These are phyloP conservation scores for Chalciporus pseudorubinellus DNA, from an alignment of 768 basidiomycete species.

Conservation along the genomic window DNA sequence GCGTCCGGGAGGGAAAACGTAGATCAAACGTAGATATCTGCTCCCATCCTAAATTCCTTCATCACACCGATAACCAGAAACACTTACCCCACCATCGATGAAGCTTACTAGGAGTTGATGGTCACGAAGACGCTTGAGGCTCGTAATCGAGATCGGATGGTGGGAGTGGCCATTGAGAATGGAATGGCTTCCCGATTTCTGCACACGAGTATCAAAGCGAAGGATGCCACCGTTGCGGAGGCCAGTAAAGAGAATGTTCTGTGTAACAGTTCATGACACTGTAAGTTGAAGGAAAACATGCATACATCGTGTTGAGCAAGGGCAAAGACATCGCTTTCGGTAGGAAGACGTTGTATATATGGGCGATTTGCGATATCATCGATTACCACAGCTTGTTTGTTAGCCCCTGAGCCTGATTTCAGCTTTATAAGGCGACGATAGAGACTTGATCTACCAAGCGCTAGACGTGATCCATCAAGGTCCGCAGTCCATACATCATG, in stretches of 20 bases:
- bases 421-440: not conserved
- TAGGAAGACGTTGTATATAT: conserved; percentile 42
- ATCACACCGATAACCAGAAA: not conserved
- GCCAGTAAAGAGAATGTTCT: conserved; percentile 56
- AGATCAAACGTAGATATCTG: conserved; percentile 65
- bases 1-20: conserved; percentile 48
- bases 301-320: conserved; percentile 52
- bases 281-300: not conserved
- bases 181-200: conserved; percentile 34
- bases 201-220: conserved; percentile 55
- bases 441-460: conserved; percentile 43
- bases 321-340: conserved; percentile 63
- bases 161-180: conserved; percentile 39
- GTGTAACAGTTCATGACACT: not conserved
- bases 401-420: conserved; percentile 44
- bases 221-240: conserved; percentile 57
- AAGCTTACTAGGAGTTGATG: conserved; percentile 55
- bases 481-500: conserved; percentile 60
- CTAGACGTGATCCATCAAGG: conserved; percentile 46
- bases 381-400: conserved; percentile 49
- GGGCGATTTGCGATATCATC: conserved; percentile 44
- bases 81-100: conserved; percentile 57
- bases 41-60: not conserved
- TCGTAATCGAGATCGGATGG: conserved; percentile 48
- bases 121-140: conserved; percentile 49